These are phyloP conservation scores for Asterochloris sp. DNA, from an alignment of 139 green algal genomes.

Conservation along the genomic window DNA sequence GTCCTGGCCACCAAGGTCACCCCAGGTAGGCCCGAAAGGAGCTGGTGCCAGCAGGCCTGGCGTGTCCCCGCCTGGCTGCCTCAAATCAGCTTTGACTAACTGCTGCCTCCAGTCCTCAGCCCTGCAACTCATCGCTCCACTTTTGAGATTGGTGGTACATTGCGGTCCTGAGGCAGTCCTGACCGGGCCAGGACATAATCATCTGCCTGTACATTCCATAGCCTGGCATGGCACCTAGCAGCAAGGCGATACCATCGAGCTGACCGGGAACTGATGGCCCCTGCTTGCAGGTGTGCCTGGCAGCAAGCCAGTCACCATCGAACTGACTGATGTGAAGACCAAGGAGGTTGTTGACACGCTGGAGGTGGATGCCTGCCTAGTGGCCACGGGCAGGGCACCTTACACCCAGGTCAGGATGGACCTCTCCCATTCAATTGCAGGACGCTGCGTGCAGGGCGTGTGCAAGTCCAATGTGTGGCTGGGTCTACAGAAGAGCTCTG, in stretches of 20 bases:
- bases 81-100: no score
- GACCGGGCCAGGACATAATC: no score
- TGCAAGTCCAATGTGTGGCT: no score
- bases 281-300: conserved; percentile 52
- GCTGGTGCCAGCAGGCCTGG: no score
- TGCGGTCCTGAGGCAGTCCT: no score
- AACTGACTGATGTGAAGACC: conserved; percentile 98
- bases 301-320: conserved; percentile 93
- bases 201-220: neutral
- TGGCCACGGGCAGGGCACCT: conserved; percentile 88
- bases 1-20: conserved; percentile 93
- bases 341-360: conserved; percentile 93
- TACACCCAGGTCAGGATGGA: conserved; percentile 63
- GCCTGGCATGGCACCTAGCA: neutral
- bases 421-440: no score
- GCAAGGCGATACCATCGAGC: neutral
- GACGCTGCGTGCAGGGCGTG: no score
- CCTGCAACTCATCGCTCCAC: no score
- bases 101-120: no score
- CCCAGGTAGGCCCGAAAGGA: conserved; percentile 50
- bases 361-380: conserved; percentile 92
- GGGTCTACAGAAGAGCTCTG: no score
- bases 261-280: neutral
- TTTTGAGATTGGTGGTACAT: no score
- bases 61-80: no score